Evolutionary conservation across 768 basidiomycete species (phyloP).

Genomic region (Calocera cornea): DNA sequence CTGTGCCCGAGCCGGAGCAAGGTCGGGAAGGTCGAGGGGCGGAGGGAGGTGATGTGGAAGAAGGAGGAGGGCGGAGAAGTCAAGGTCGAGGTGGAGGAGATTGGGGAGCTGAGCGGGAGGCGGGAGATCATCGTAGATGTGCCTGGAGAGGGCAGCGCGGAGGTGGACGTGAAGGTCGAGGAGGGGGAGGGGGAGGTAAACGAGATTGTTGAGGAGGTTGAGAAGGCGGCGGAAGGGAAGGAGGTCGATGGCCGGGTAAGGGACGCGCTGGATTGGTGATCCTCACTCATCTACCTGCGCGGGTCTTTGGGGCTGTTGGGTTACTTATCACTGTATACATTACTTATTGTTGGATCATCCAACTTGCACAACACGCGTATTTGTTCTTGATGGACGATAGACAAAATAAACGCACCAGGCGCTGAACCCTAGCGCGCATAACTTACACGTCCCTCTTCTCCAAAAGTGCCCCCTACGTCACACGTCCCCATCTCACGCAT

Average conservation of each 20-base stretch:
- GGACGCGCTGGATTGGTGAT: neutral
- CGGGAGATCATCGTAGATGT: neutral
- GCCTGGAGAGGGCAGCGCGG: neutral
- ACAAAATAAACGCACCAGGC: too few species aligned
- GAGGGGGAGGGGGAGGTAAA: neutral
- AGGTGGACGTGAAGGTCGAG: neutral
- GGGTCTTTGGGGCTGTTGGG: neutral
- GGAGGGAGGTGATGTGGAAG: constrained; percentile 3
- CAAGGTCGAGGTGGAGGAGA: neutral
- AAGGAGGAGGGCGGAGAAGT: neutral
- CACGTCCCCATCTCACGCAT: neutral
- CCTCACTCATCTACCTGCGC: neutral
- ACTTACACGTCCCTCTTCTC: too few species aligned
- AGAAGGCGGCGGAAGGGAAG: neutral
- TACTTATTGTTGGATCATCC: too few species aligned
- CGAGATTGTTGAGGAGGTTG: constrained; percentile 2
- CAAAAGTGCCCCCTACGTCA: neutral
- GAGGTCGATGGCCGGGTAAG: neutral
- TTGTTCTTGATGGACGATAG: too few species aligned
- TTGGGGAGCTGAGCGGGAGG: neutral
- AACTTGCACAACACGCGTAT: too few species aligned
- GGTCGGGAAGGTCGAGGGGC: neutral
- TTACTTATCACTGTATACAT: neutral
- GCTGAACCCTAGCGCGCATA: too few species aligned
- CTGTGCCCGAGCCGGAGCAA: neutral